phyloP scores from a whole-genome alignment of 257 asterid genomes.

The Solanum verrucosum region DNA sequence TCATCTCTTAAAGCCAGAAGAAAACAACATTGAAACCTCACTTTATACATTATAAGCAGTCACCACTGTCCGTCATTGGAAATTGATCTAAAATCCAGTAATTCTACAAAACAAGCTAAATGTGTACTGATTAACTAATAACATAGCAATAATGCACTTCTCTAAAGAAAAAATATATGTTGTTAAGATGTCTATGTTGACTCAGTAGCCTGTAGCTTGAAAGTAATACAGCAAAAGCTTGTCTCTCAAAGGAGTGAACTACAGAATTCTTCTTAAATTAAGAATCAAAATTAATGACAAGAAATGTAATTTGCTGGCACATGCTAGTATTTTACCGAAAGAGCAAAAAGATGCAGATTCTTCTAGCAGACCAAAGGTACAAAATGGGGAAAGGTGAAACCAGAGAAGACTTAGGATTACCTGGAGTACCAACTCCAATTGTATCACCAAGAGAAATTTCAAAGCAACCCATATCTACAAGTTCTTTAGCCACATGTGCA shows the following conservation, averaged over 20 bases:
- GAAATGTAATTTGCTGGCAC: background rate
- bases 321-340: background rate
- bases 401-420: constrained; percentile 24
- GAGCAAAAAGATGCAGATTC: background rate
- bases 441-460: constrained; percentile 97
- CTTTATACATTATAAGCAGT: background rate
- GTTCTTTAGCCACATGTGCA: constrained; percentile 81
- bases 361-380: background rate
- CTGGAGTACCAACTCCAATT: constrained; percentile 95
- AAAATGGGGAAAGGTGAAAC: background rate
- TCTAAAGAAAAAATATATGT: background rate
- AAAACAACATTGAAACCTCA: background rate
- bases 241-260: background rate
- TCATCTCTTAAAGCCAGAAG: background rate
- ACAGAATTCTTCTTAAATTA: background rate
- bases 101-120: background rate
- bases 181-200: background rate
- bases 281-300: background rate
- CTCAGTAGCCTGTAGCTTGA: background rate
- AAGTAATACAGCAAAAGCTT: background rate
- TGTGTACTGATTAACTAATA: background rate
- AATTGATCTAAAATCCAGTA: background rate
- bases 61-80: background rate
- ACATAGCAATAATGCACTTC: background rate
- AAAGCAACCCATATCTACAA: constrained; percentile 73